Percentiles rank a stretch among this genome's conserved stretches.
Evolutionary conservation across 2,329 filamentous ascomycete species (phyloP).

Genomic region (Endocalyx cinctus): DNA sequence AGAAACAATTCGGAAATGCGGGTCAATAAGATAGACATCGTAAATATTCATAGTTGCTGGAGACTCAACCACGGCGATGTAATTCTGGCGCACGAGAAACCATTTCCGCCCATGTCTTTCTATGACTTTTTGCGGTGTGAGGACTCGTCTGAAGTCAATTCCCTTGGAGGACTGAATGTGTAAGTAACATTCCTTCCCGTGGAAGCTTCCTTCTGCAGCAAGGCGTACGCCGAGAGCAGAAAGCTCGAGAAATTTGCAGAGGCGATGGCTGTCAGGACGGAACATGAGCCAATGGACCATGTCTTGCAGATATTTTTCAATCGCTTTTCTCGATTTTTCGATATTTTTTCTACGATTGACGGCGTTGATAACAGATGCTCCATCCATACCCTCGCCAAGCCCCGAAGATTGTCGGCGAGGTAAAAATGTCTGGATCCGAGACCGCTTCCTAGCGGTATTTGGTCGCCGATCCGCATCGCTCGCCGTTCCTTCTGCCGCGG

Average conservation of each 20-base stretch:
- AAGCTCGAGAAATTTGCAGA: conserved; percentile 93
- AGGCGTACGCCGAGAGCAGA: conserved; percentile 91
- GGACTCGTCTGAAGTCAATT: conserved; percentile 75
- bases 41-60: conserved; percentile 99
- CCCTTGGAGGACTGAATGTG: conserved; percentile 90
- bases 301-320: conserved; percentile 87
- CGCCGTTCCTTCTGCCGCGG: conserved; percentile 58
- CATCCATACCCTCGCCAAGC: conserved; percentile 41
- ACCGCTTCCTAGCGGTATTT: conserved; percentile 39
- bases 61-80: conserved; percentile 96
- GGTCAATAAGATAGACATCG: conserved; percentile 95
- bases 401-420: conserved; percentile 51
- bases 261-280: conserved; percentile 85
- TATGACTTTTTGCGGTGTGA: conserved; percentile 74
- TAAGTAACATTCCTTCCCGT: conserved; percentile 93
- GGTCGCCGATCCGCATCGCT: conserved; percentile 61
- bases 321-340: conserved; percentile 75
- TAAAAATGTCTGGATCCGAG: conserved; percentile 49
- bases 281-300: conserved; percentile 98
- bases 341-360: conserved; percentile 62
- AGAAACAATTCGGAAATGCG: conserved; percentile 76
- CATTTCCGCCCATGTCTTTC: conserved; percentile 86
- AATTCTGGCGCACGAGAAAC: conserved; percentile 97
- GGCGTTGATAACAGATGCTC: conserved; percentile 33
- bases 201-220: conserved; percentile 92